Percentiles rank a stretch among this genome's conserved stretches.
Evolutionary conservation across 768 basidiomycete genomes (phyloP).

Genomic region (Pleurotus ostreatus): DNA sequence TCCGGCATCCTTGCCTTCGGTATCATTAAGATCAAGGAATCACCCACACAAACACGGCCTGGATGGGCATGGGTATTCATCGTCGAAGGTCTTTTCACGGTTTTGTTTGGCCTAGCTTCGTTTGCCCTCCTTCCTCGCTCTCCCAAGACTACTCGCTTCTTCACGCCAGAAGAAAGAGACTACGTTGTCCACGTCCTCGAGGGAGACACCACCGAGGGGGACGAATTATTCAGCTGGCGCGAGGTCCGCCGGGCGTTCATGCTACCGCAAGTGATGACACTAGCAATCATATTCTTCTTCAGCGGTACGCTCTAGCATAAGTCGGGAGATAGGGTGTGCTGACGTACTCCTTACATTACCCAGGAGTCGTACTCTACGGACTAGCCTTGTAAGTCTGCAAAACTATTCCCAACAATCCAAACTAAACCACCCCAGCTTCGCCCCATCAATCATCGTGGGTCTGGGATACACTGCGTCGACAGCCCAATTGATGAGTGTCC

Average conservation of each 20-base stretch:
- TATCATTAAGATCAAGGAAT: conserved; percentile 32
- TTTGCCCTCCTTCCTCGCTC: conserved; percentile 22
- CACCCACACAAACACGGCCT: too few species aligned
- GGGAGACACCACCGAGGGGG: conserved; percentile 31
- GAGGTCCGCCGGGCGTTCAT: conserved; percentile 47
- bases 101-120: conserved; percentile 46
- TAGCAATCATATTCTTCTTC: conserved; percentile 48
- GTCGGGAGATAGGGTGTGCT: too few species aligned
- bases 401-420: background rate
- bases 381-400: conserved; percentile 40
- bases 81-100: conserved; percentile 57
- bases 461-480: conserved; percentile 51
- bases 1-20: conserved; percentile 66
- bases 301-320: conserved; percentile 30
- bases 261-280: conserved; percentile 51
- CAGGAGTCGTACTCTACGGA: conserved; percentile 25
- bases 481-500: conserved; percentile 62
- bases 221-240: conserved; percentile 48
- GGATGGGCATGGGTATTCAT: conserved; percentile 15
- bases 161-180: conserved; percentile 43
- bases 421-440: conserved; percentile 42
- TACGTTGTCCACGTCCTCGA: conserved; percentile 37
- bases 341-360: background rate
- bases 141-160: conserved; percentile 42
- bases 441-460: conserved; percentile 64